Evolutionary conservation across 164 flowering plant species (phyloP).

Genomic region (Taxillus chinensis): DNA sequence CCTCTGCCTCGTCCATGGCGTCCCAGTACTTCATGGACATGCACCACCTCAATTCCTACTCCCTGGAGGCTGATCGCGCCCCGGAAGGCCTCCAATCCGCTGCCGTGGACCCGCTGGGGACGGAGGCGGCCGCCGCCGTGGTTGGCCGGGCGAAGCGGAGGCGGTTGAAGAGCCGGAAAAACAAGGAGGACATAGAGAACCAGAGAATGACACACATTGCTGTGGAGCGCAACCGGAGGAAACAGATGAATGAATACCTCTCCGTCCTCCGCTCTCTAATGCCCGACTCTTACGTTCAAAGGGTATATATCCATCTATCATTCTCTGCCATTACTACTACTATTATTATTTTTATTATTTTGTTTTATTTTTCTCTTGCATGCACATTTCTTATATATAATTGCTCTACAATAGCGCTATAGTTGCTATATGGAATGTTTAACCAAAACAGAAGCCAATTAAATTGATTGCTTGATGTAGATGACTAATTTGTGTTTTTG

Average conservation of each 20-base stretch:
- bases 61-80: not conserved
- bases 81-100: not conserved
- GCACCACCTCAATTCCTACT: slow-evolving; percentile 4
- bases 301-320: slow-evolving; percentile 20
- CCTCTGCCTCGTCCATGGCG: slow-evolving; percentile 17
- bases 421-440: too few species aligned
- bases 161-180: slow-evolving; percentile 25
- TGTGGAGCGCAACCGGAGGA: slow-evolving; percentile 40
- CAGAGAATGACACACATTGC: slow-evolving; percentile 57
- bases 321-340: not conserved
- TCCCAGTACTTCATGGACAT: too few species aligned
- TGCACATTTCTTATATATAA: too few species aligned
- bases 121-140: not conserved
- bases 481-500: too few species aligned
- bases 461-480: too few species aligned
- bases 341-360: too few species aligned
- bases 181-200: slow-evolving; percentile 34
- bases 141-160: slow-evolving; percentile 26
- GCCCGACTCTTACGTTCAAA: slow-evolving; percentile 37
- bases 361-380: too few species aligned
- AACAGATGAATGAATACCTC: slow-evolving; percentile 45
- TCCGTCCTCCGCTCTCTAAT: slow-evolving; percentile 32
- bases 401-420: too few species aligned
- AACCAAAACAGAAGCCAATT: too few species aligned
- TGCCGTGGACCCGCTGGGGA: not conserved